Conservation (phyloP, 2,329 filamentous ascomycete species). For the Aspergillus flavus region DNA sequence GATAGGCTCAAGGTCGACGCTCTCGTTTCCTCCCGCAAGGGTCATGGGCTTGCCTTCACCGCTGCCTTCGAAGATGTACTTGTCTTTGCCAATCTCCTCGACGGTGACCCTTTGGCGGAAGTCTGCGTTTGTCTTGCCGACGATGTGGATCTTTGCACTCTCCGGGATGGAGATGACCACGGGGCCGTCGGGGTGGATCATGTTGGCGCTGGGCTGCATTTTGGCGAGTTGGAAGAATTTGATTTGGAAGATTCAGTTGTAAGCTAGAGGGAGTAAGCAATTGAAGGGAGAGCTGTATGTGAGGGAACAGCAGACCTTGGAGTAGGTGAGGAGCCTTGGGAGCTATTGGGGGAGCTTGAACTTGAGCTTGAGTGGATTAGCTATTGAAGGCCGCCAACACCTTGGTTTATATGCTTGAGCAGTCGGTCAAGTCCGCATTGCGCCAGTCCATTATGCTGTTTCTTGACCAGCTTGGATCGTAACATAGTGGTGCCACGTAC, state of each 20-base stretch:
- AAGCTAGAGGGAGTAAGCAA: too few species aligned
- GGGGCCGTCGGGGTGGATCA: neutral
- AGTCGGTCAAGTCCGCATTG: neutral
- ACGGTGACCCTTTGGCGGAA: conserved; percentile 5
- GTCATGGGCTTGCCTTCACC: neutral
- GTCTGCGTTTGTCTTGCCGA: neutral
- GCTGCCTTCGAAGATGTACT: conserved; percentile 4
- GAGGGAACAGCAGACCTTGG: neutral
- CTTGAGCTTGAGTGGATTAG: neutral
- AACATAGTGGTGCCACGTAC: neutral
- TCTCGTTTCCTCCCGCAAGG: neutral
- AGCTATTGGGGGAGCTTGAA: neutral
- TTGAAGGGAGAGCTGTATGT: neutral
- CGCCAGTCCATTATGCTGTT: neutral
- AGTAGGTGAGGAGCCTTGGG: neutral
- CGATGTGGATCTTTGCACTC: neutral
- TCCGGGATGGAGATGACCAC: conserved; percentile 2
- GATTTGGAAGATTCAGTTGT: neutral
- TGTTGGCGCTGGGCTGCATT: neutral
- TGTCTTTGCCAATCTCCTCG: neutral
- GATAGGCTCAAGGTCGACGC: neutral
- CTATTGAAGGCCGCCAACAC: neutral
- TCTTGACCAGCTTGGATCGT: too few species aligned
- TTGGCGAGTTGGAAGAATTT: neutral
- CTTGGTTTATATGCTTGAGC: neutral